phyloP scores from a whole-genome alignment of 495 filamentous ascomycete genomes.

The Aspergillus leporis region DNA sequence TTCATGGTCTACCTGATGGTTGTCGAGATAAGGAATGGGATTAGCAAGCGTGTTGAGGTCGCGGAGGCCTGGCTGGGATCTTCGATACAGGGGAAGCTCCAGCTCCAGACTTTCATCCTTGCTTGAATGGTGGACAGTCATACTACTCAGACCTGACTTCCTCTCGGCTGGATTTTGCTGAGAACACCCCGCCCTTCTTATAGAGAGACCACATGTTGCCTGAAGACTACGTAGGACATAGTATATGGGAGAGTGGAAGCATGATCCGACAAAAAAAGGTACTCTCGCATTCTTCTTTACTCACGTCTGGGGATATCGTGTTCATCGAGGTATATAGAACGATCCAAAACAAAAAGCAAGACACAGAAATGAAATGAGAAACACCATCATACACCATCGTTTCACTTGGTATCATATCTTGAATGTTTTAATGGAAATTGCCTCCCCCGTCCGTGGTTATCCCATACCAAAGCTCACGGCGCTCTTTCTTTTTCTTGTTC shows the following conservation, averaged over 20 bases:
- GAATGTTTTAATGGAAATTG: conserved; percentile 17
- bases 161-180: too few relatives aligned
- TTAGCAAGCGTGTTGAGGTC: too few relatives aligned
- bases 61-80: too few relatives aligned
- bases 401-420: conserved; percentile 34
- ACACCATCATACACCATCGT: conserved; percentile 28
- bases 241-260: neutral
- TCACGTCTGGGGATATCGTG: conserved; percentile 11
- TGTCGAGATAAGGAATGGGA: neutral
- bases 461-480: neutral
- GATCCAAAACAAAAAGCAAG: conserved; percentile 13
- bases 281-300: conserved; percentile 1
- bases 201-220: too few relatives aligned
- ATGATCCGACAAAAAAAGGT: neutral
- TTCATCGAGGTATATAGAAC: conserved; percentile 23
- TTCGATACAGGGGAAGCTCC: neutral
- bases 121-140: too few relatives aligned
- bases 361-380: conserved; percentile 16
- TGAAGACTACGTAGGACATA: neutral
- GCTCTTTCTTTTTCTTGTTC: conserved; percentile 31
- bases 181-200: too few relatives aligned
- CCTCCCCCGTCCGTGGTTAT: conserved; percentile 6
- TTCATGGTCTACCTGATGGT: neutral
- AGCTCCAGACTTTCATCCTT: too few relatives aligned
- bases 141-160: too few relatives aligned